A percentile compares a stretch with the other conserved stretches of the same genome.
Conservation (phyloP, 345 rosid species). For the Melastoma malabathricum region DNA sequence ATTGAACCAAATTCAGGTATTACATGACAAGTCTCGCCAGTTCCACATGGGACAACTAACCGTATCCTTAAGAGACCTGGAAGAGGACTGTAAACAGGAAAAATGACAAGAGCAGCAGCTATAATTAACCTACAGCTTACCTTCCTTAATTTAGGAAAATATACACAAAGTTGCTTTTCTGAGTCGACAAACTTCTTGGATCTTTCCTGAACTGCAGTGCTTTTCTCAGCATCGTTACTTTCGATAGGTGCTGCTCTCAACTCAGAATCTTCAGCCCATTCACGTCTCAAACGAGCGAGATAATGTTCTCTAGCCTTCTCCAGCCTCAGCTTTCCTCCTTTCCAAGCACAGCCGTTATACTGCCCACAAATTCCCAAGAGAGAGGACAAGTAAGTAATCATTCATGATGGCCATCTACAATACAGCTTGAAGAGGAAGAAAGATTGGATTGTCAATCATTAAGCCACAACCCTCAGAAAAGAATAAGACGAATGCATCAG, state of each 20-base stretch:
- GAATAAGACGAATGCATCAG: neutral
- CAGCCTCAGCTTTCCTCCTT: slow-evolving; percentile 69
- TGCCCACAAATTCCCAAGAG: slow-evolving; percentile 11
- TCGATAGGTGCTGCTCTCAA: neutral
- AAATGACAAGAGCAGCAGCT: neutral
- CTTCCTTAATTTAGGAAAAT: slow-evolving; percentile 63
- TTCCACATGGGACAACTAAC: too few species aligned
- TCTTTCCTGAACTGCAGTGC: slow-evolving; percentile 8
- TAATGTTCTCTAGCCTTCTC: slow-evolving; percentile 87
- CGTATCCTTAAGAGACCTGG: neutral
- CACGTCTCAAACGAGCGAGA: slow-evolving; percentile 48
- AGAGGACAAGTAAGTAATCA: neutral
- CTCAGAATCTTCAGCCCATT: slow-evolving; percentile 46
- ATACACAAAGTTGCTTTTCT: slow-evolving; percentile 36
- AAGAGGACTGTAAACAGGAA: neutral
- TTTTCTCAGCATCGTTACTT: slow-evolving; percentile 9
- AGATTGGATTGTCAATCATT: neutral
- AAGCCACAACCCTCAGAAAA: neutral
- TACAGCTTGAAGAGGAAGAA: neutral
- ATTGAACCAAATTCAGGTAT: too few species aligned
- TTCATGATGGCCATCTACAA: neutral
- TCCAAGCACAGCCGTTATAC: slow-evolving; percentile 92
- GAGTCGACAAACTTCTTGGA: slow-evolving; percentile 8
- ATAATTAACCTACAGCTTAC: slow-evolving; percentile 12
- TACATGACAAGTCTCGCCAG: too few species aligned